Percentiles rank a stretch among this genome's conserved stretches.
Evolutionary conservation across 2,329 filamentous ascomycete genomes (phyloP).

Genomic region (Fusarium tupiense): DNA sequence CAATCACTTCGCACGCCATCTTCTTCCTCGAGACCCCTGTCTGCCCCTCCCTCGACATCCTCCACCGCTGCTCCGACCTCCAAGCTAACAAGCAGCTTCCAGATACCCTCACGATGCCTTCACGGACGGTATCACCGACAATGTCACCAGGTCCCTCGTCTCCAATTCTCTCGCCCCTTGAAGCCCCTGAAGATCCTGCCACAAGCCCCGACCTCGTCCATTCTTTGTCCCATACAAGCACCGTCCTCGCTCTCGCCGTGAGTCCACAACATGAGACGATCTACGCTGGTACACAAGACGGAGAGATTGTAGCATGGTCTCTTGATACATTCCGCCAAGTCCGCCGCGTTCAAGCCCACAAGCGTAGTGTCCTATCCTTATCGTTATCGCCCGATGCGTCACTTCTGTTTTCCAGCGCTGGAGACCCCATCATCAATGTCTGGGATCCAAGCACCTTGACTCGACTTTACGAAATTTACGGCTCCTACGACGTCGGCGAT

Average conservation of each 20-base stretch:
- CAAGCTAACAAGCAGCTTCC: constrained; percentile 8
- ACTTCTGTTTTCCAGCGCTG: constrained; percentile 90
- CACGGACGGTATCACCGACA: constrained; percentile 35
- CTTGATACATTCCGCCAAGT: constrained; percentile 87
- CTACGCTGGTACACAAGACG: constrained; percentile 92
- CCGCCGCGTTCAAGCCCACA: constrained; percentile 84
- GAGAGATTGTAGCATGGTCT: constrained; percentile 92
- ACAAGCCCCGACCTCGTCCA: constrained; percentile 73
- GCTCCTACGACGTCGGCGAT: constrained; percentile 92
- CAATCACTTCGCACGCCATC: not conserved
- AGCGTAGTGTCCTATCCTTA: constrained; percentile 88
- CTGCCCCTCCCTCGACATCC: constrained; percentile 8
- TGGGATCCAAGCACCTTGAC: constrained; percentile 84
- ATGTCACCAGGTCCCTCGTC: constrained; percentile 37
- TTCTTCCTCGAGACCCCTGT: not conserved
- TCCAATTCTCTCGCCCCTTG: constrained; percentile 39
- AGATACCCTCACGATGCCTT: constrained; percentile 39
- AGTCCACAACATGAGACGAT: constrained; percentile 81
- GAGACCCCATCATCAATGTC: constrained; percentile 93
- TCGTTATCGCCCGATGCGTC: constrained; percentile 78
- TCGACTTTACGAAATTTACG: constrained; percentile 89
- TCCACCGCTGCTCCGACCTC: not conserved
- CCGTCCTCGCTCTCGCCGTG: constrained; percentile 83
- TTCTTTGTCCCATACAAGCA: constrained; percentile 79
- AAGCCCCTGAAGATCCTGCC: constrained; percentile 36